Conservation (phyloP, 257 asterid species). For the Verbena officinalis region DNA sequence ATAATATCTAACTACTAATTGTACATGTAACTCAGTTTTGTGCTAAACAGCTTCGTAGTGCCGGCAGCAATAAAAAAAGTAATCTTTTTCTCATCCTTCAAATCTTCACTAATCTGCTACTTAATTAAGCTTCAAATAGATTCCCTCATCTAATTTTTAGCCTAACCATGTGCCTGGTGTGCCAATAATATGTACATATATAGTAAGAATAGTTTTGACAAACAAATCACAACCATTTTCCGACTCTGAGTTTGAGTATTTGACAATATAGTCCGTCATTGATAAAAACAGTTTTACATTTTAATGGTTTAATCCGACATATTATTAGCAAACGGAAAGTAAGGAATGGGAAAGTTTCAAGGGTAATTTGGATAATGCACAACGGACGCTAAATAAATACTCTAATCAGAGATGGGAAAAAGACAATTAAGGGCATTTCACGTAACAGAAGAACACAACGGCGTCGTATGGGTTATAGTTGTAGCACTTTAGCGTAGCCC, state of each 20-base stretch:
- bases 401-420: conserved; percentile 4
- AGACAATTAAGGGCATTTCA: conserved; percentile 19
- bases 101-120: conserved; percentile 11
- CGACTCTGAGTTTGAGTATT: too few species aligned
- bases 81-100: conserved; percentile 24
- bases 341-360: conserved; percentile 18
- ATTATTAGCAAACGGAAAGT: too few species aligned
- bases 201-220: too few species aligned
- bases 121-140: neutral
- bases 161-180: neutral
- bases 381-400: neutral
- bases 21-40: conserved; percentile 12
- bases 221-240: too few species aligned
- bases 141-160: neutral
- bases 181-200: too few species aligned
- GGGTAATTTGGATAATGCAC: conserved; percentile 20
- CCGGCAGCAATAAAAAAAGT: conserved; percentile 29
- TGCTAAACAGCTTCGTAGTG: conserved; percentile 33
- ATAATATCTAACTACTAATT: neutral
- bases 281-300: too few species aligned
- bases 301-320: too few species aligned
- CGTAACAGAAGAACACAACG: conserved; percentile 30
- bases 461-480: conserved; percentile 39
- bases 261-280: too few species aligned
- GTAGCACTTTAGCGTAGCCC: conserved; percentile 45